Evolutionary conservation across 148 eudicot species (phyloP).

Genomic region (Rhododendron ferrugineum): DNA sequence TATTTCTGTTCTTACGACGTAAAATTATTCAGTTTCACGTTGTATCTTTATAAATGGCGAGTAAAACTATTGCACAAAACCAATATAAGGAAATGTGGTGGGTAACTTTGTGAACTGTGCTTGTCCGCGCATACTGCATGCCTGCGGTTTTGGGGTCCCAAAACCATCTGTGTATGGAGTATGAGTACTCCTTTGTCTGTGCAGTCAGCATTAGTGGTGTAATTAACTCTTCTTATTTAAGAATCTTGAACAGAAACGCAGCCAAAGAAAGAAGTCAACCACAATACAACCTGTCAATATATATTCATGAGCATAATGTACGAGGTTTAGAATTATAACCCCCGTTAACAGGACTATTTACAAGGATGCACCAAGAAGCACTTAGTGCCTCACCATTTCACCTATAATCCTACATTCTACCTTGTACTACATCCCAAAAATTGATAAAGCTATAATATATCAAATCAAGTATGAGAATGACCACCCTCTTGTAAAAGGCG

Average conservation of each 20-base stretch:
- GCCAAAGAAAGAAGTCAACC: not conserved
- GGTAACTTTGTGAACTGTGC: not conserved
- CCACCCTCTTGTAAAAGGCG: slow-evolving; percentile 36
- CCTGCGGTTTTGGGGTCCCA: no score
- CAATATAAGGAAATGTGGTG: not conserved
- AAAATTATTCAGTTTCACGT: not conserved
- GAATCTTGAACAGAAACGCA: not conserved
- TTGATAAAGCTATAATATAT: not conserved
- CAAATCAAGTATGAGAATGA: not conserved
- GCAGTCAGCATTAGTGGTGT: not conserved
- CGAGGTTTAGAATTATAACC: not conserved
- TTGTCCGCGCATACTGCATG: not conserved
- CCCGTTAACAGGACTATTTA: not conserved
- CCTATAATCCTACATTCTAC: not conserved
- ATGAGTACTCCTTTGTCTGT: no score
- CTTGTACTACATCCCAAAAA: not conserved
- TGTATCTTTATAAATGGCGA: not conserved
- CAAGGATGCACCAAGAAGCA: not conserved
- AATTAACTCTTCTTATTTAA: not conserved
- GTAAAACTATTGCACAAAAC: not conserved
- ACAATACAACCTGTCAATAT: not conserved
- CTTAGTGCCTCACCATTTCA: not conserved
- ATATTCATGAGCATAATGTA: not conserved
- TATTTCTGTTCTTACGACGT: not conserved
- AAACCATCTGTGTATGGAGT: no score